Conservation (phyloP, 495 filamentous ascomycete genomes). For the Neurospora intermedia region DNA sequence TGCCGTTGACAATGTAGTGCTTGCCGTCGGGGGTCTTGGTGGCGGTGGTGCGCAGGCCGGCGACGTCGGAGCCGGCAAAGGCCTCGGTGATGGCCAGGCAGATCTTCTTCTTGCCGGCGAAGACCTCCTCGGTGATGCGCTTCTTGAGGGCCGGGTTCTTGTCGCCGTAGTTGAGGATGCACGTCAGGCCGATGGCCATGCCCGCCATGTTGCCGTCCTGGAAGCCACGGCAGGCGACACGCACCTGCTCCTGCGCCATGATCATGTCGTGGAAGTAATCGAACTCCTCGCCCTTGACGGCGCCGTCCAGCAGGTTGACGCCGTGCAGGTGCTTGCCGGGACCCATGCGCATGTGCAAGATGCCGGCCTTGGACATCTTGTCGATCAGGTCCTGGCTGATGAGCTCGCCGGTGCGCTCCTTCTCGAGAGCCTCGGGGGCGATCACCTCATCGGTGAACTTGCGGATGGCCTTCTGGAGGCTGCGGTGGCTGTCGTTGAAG, state of each 20-base stretch:
- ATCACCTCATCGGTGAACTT: constrained; percentile 63
- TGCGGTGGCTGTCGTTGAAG: constrained; percentile 66
- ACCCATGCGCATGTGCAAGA: constrained; percentile 74
- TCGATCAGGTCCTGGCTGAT: constrained; percentile 72
- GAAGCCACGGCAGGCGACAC: constrained; percentile 58
- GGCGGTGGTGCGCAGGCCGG: constrained; percentile 71
- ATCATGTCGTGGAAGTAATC: constrained; percentile 84
- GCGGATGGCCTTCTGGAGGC: constrained; percentile 60
- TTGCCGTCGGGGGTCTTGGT: constrained; percentile 73
- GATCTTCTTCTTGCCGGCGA: constrained; percentile 78
- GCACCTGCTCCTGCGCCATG: constrained; percentile 59
- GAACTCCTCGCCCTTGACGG: constrained; percentile 67
- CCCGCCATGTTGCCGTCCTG: constrained; percentile 56
- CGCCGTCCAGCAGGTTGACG: constrained; percentile 54
- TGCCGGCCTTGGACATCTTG: constrained; percentile 59
- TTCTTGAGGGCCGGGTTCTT: constrained; percentile 55
- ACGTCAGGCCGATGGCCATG: constrained; percentile 76
- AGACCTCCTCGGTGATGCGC: constrained; percentile 56
- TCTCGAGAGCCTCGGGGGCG: constrained; percentile 64
- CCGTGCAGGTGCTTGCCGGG: constrained; percentile 76
- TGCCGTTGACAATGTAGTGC: constrained; percentile 78
- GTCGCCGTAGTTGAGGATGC: constrained; percentile 66
- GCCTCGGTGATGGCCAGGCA: constrained; percentile 82
- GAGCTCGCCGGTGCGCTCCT: constrained; percentile 63
- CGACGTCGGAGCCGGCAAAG: constrained; percentile 81